A percentile compares a stretch with the other conserved stretches of the same genome.
Evolutionary conservation across 257 asterid genomes (phyloP).

Genomic region (Forsythia suspensa): DNA sequence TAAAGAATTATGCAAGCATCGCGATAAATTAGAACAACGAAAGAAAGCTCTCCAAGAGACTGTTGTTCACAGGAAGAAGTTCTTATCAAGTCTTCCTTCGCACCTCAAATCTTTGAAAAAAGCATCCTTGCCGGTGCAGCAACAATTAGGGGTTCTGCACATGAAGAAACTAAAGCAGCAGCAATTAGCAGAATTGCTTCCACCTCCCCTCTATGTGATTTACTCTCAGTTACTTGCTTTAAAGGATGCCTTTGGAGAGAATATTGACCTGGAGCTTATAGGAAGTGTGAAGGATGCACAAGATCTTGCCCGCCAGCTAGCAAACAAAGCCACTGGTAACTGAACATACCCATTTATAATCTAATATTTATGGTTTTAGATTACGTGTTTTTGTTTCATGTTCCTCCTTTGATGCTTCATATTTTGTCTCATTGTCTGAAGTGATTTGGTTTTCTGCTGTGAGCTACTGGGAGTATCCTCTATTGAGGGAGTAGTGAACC

Average conservation of each 20-base stretch:
- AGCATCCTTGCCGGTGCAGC: constrained; percentile 91
- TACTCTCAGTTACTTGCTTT: constrained; percentile 91
- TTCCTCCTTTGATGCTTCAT: background rate
- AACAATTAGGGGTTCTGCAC: constrained; percentile 80
- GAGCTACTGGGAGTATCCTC: background rate
- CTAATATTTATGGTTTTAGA: background rate
- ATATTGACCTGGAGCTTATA: constrained; percentile 75
- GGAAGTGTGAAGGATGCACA: constrained; percentile 96
- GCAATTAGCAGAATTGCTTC: constrained; percentile 89
- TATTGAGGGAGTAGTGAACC: background rate
- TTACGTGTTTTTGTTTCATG: background rate
- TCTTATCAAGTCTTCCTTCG: constrained; percentile 89
- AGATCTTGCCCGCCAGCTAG: constrained; percentile 75
- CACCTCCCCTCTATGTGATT: constrained; percentile 85
- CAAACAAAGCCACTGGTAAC: constrained; percentile 77
- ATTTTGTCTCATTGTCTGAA: background rate
- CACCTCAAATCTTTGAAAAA: constrained; percentile 93
- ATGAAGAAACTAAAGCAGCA: constrained; percentile 85
- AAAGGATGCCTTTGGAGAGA: constrained; percentile 92
- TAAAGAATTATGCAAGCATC: constrained; percentile 85
- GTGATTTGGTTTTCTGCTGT: background rate
- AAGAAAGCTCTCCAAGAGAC: constrained; percentile 87
- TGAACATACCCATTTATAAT: background rate
- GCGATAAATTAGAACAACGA: constrained; percentile 69
- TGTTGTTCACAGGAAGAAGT: constrained; percentile 77